Evolutionary conservation across 202 grass and related monocot genomes (phyloP).

Genomic region (Bolboschoenoplectus hybrid): DNA sequence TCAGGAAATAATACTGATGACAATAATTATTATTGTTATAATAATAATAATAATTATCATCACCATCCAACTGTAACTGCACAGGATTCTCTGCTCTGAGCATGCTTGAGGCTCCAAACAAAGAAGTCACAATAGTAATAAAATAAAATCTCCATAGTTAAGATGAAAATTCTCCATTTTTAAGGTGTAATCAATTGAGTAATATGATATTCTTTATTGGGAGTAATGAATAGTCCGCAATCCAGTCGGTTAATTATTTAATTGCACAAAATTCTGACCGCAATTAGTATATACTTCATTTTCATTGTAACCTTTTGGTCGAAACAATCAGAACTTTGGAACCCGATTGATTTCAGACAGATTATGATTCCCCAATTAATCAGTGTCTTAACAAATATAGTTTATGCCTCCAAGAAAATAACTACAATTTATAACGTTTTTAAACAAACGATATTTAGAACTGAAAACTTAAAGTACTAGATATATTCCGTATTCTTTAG

Average conservation of each 20-base stretch:
- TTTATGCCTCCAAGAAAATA: too few relatives aligned
- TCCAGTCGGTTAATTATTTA: neutral
- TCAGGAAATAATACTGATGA: neutral
- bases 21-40: too few relatives aligned
- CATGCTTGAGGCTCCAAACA: neutral
- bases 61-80: too few relatives aligned
- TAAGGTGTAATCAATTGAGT: neutral
- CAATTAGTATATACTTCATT: neutral
- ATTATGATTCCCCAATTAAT: neutral
- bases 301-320: neutral
- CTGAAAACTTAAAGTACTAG: too few relatives aligned
- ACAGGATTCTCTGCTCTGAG: neutral
- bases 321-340: neutral
- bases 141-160: neutral
- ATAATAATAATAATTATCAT: neutral
- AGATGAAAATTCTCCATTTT: neutral
- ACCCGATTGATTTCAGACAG: neutral
- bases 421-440: neutral
- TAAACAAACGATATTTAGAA: neutral
- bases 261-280: neutral
- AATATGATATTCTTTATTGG: neutral
- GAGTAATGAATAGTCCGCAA: neutral
- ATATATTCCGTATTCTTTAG: too few relatives aligned
- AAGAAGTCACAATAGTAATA: neutral
- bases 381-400: neutral